These are phyloP conservation scores for Crithidia brevicula DNA, from an alignment of 208 protist species.

Conservation along the genomic window DNA sequence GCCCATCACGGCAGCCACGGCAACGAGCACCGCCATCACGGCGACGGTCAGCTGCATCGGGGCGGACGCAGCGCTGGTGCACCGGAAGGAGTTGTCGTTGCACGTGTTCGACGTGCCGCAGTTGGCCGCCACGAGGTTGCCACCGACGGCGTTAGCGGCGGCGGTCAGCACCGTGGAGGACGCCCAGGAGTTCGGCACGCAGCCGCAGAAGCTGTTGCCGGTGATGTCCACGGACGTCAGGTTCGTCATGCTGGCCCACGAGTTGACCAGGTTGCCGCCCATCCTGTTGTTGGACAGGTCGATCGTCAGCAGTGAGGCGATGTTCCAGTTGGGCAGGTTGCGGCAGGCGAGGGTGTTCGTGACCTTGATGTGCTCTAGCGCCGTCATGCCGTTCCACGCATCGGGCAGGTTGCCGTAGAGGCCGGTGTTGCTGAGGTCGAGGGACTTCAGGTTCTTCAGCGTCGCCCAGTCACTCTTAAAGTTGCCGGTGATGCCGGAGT, in stretches of 20 bases:
- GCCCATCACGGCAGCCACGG: background rate
- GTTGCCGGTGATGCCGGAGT: slow-evolving; percentile 7
- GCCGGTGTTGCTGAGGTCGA: slow-evolving; percentile 30
- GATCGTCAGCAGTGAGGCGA: slow-evolving; percentile 1
- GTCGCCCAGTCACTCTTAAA: slow-evolving; percentile 12
- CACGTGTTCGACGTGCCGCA: background rate
- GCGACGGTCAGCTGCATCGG: background rate
- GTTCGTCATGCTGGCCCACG: slow-evolving; percentile 14
- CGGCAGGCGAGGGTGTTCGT: background rate
- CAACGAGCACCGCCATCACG: background rate
- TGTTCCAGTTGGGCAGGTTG: slow-evolving; percentile 13
- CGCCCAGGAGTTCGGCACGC: background rate
- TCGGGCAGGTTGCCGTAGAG: slow-evolving; percentile 13
- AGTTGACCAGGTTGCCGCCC: slow-evolving; percentile 1
- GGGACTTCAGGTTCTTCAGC: slow-evolving; percentile 6
- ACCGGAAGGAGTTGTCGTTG: background rate
- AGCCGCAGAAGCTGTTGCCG: slow-evolving; percentile 3
- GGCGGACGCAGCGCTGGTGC: background rate
- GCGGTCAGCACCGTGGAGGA: background rate
- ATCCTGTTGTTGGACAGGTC: slow-evolving; percentile 24
- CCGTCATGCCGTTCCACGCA: slow-evolving; percentile 26
- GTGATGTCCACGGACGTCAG: background rate
- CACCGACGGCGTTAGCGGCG: slow-evolving; percentile 3
- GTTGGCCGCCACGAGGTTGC: background rate
- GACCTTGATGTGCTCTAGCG: slow-evolving; percentile 4